These are phyloP conservation scores for Marchantia paleacea DNA, from an alignment of 225 moss, liverwort and hornwort species.

Conservation along the genomic window DNA sequence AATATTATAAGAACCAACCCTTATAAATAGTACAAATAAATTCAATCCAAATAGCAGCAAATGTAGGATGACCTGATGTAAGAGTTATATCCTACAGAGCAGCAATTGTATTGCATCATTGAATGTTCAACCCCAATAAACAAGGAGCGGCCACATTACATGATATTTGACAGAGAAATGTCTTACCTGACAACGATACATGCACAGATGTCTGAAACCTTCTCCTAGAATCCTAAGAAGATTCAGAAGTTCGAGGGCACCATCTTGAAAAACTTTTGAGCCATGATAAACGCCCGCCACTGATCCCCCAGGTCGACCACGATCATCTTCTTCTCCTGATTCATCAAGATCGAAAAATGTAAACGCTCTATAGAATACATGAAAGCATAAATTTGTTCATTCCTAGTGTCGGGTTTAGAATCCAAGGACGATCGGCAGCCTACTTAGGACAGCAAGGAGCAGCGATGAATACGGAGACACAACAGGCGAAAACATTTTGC, in stretches of 20 bases:
- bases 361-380: no score
- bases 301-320: slow-evolving; percentile 34
- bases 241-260: slow-evolving; percentile 65
- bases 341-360: slow-evolving; percentile 21
- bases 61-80: background rate
- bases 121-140: no score
- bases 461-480: no score
- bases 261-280: slow-evolving; percentile 45
- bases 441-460: no score
- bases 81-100: no score
- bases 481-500: no score
- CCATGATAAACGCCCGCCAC: slow-evolving; percentile 42
- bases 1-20: background rate
- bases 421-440: no score
- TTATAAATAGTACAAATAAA: background rate
- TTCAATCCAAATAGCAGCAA: background rate
- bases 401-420: no score
- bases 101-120: no score
- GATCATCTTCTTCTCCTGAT: slow-evolving; percentile 56
- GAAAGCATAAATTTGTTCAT: no score
- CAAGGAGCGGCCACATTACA: no score
- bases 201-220: slow-evolving; percentile 86
- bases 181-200: slow-evolving; percentile 81
- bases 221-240: slow-evolving; percentile 78
- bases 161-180: no score